phyloP scores from a whole-genome alignment of 495 filamentous ascomycete species.

The Neurospora sp. region DNA sequence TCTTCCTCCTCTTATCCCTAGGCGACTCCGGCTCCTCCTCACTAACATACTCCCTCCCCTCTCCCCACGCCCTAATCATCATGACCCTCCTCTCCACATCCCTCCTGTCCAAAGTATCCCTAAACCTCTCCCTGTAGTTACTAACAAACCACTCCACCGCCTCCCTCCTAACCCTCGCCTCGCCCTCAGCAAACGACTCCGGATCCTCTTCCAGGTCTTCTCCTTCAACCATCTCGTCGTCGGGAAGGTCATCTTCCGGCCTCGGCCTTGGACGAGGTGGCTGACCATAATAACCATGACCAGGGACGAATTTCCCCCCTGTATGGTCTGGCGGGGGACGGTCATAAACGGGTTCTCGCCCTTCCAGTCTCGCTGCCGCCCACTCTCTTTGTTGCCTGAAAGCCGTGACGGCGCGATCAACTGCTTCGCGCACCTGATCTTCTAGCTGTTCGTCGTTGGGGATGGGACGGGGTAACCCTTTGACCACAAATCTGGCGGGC shows the following conservation, averaged over 20 bases:
- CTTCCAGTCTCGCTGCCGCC: background rate
- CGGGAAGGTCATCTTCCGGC: background rate
- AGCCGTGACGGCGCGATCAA: background rate
- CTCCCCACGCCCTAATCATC: background rate
- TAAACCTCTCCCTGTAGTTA: background rate
- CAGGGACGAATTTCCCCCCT: background rate
- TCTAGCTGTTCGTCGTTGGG: background rate
- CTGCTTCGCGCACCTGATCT: background rate
- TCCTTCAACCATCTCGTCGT: background rate
- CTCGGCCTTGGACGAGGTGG: background rate
- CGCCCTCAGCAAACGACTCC: background rate
- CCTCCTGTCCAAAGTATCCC: background rate
- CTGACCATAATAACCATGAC: background rate
- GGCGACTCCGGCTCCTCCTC: background rate
- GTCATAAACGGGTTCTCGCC: background rate
- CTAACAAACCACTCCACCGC: background rate
- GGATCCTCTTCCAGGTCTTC: background rate
- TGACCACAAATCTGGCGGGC: background rate
- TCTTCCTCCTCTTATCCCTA: background rate
- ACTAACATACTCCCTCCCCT: background rate
- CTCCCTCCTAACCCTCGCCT: background rate
- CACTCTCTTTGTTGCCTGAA: background rate
- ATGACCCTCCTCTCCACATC: background rate
- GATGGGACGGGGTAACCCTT: background rate
- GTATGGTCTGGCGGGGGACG: background rate